Evolutionary conservation across 257 asterid genomes (phyloP), one percentile per base, ranked within the genome.

Genomic region (Nemophila menziesii): DNA sequence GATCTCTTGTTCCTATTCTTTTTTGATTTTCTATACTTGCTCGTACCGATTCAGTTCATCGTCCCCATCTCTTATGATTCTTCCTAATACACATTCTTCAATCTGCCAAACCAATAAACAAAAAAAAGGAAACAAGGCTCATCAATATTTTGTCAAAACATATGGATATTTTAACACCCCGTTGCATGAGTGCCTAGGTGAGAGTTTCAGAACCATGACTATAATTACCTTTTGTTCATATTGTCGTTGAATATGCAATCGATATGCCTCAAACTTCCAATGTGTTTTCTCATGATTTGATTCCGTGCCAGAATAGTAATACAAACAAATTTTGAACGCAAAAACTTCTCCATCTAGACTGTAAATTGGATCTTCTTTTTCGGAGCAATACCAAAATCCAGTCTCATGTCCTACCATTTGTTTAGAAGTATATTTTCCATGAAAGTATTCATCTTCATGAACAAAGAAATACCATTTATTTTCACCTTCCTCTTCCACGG

Each of bases 251-350:
- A 4, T 36, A 7, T 0, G 11, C 33, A 64, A 40, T 16, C 57
- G 41, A 3, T 66, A 71, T 16, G 58, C 51, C 19, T 44, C 44
- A 73, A 66, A 54, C 8, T 48, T 62, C 74, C 78, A 71, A 33
- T 36, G 23, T 8, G 67, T 62, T 44, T 14, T 55, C 48, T 52
- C 59, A 2, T 50, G 23, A 8, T 44, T 33, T 8, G 10, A 15
- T 8, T 3, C 2, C 11, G 43, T 19, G 5, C 59, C 59, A 0
- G 52, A 43, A 20, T 27, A 62, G 17, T 49, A 65, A 5, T 36
- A 23, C 2, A 47, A 54, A 34, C 39, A 39, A 42, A 52, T 34
- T 42, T 66, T 71, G 53, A 34, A 59, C 0, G 52, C 74, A n/a
- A 44, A 44, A 0, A 56, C 39, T 11, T 56, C 24, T 36, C 66